These are phyloP conservation scores for Neopestalotiopsis sp. DNA, from an alignment of 2,329 filamentous ascomycete genomes.

Conservation along the genomic window DNA sequence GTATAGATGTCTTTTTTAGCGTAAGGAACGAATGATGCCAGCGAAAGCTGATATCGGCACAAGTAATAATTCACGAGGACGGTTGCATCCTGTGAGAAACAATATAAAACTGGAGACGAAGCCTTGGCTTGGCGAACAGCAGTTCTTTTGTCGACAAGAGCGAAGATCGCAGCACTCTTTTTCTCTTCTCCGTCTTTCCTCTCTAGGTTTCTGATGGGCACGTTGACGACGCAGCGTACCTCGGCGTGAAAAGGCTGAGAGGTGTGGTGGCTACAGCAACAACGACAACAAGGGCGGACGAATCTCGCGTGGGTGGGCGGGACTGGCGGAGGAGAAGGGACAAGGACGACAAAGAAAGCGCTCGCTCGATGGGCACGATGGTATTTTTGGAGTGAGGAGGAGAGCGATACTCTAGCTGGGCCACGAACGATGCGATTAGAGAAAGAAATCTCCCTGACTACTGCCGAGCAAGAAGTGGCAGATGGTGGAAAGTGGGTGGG, in stretches of 20 bases:
- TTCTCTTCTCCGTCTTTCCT: not conserved
- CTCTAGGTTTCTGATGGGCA: not conserved
- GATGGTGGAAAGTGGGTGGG: not conserved
- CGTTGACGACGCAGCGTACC: not conserved
- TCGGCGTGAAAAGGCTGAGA: not conserved
- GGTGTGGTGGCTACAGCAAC: not conserved
- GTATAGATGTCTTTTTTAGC: not conserved
- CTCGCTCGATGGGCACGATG: not conserved
- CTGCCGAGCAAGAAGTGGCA: constrained; percentile 8
- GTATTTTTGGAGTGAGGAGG: not conserved
- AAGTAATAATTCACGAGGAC: constrained; percentile 10
- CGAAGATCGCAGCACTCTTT: not conserved
- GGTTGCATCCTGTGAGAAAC: constrained; percentile 13
- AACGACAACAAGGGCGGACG: not conserved
- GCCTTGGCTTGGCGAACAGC: not conserved
- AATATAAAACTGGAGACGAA: not conserved
- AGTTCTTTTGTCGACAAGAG: not conserved
- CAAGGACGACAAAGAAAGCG: not conserved
- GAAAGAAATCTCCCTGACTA: constrained; percentile 8
- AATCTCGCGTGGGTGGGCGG: not conserved
- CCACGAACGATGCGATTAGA: constrained; percentile 12
- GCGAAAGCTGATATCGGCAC: constrained; percentile 16
- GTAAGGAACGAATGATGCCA: constrained; percentile 19
- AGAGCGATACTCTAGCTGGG: not conserved
- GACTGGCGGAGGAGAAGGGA: constrained; percentile 2